Percentiles rank a stretch among this genome's conserved stretches.
phyloP scores from a whole-genome alignment of 148 eudicot genomes.

The Simmondsia chinensis region DNA sequence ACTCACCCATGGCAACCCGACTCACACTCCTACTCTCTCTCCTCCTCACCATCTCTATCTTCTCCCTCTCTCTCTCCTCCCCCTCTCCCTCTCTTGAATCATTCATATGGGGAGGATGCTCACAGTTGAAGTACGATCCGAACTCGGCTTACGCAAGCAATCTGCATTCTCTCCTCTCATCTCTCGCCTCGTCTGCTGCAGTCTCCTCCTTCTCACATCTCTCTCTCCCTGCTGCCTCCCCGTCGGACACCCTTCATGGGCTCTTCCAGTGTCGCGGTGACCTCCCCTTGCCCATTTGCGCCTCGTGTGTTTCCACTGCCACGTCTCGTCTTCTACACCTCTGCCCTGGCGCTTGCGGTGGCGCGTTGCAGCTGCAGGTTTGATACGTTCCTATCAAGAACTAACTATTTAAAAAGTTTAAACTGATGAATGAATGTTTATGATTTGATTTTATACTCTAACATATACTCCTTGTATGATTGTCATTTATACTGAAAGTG shows the following conservation, averaged over 20 bases:
- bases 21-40: background rate
- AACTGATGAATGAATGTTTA: too few relatives aligned
- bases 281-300: slow-evolving; percentile 48
- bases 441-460: too few relatives aligned
- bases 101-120: slow-evolving; percentile 49
- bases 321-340: slow-evolving; percentile 18
- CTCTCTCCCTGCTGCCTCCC: slow-evolving; percentile 26
- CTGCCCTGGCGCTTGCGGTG: slow-evolving; percentile 36
- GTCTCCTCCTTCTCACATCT: slow-evolving; percentile 41
- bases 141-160: slow-evolving; percentile 37
- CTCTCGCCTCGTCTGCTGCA: slow-evolving; percentile 52
- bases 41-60: background rate
- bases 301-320: slow-evolving; percentile 29
- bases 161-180: slow-evolving; percentile 42
- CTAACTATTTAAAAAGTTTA: too few relatives aligned
- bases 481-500: too few relatives aligned
- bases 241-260: slow-evolving; percentile 33
- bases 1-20: slow-evolving; percentile 9
- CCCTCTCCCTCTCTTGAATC: slow-evolving; percentile 17
- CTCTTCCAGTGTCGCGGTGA: slow-evolving; percentile 59
- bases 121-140: slow-evolving; percentile 24
- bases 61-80: background rate
- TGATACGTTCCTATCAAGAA: too few relatives aligned
- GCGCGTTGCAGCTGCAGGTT: slow-evolving; percentile 32
- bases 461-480: too few relatives aligned